A percentile compares a stretch with the other conserved stretches of the same genome.
Conservation (phyloP, 2,329 filamentous ascomycete genomes). For the Salinomyces thailandicus region DNA sequence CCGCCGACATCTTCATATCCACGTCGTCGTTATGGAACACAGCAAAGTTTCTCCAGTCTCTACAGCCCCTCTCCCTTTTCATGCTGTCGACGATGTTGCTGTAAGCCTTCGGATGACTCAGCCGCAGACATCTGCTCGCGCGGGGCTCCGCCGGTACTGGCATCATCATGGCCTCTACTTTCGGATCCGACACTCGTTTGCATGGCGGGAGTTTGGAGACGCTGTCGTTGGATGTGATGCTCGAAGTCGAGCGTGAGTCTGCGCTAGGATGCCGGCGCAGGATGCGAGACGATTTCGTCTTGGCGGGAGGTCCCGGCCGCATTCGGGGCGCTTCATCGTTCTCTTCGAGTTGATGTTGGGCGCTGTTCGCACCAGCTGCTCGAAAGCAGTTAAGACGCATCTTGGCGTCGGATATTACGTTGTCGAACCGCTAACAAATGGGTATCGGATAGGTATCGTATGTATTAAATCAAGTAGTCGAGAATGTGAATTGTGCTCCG, state of each 20-base stretch:
- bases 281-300: slow-evolving; percentile 6
- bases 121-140: slow-evolving; percentile 21
- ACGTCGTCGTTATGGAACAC: slow-evolving; percentile 25
- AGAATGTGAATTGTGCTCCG: no score
- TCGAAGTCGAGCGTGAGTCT: slow-evolving; percentile 20
- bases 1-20: slow-evolving; percentile 20
- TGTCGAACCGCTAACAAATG: no score
- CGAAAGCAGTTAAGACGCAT: slow-evolving; percentile 25
- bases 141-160: slow-evolving; percentile 16
- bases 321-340: slow-evolving; percentile 10
- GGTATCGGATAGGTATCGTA: no score
- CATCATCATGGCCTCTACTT: slow-evolving; percentile 27
- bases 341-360: not conserved
- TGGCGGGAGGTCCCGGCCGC: slow-evolving; percentile 3
- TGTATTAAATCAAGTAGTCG: no score
- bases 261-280: slow-evolving; percentile 16
- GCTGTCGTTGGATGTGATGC: slow-evolving; percentile 22
- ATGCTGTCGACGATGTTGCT: slow-evolving; percentile 24
- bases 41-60: slow-evolving; percentile 25
- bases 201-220: slow-evolving; percentile 24
- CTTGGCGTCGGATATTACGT: not conserved
- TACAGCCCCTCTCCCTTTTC: slow-evolving; percentile 21
- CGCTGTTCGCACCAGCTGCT: not conserved
- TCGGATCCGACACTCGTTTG: slow-evolving; percentile 18
- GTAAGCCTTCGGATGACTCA: slow-evolving; percentile 24